Evolutionary conservation across 2,329 filamentous ascomycete genomes (phyloP), one percentile per base, ranked within the genome.

Genomic region (Scedosporium minutisporum): DNA sequence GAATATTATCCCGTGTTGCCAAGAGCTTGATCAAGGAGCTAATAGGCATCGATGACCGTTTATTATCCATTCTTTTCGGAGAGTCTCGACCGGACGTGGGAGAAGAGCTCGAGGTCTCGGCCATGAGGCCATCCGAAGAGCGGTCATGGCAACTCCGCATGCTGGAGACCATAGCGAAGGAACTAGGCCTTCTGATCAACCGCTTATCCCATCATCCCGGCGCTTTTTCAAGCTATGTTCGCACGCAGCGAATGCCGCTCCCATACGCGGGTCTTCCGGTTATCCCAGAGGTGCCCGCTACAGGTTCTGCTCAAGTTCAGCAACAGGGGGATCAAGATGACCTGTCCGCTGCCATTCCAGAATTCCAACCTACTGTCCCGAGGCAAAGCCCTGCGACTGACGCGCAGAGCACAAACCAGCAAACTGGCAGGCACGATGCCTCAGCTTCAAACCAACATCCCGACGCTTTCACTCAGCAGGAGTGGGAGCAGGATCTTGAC

Each of bases 401-500:
- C 9, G 16, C 27, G 4, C 59, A 61, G 29, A 51, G 48, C 59
- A 27, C 44, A 2, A 46, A 29, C 21, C 58, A 33, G 48, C 44
- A 51, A 21, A 3, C 44, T 18, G 29, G 59, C 9, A 27, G 2
- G 14, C 42, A 53, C 23, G 27, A 46, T 10, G 44, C 44, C 18
- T 38, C 44, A 25, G 27, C 59, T 33, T 42, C 42, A 6, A 38
- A 25, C 44, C 29, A 46, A 41, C 27, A 51, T 51, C 10, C 18
- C 25, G 33, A 18, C n/a, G 25, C 73, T 0, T 86, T 86, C 65
- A 84, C 82, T 1, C 80, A 90, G 68, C 90, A 95, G 42, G 95
- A 96, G 71, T 99, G 95, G 95, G 93, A 97, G 75, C 87, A 88
- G 64, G 90, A 96, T 62, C 82, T 97, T 4, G 93, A 97, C 70